Conservation (phyloP, 192 early-diverging fungal genomes). For the Coemansia sp. region DNA sequence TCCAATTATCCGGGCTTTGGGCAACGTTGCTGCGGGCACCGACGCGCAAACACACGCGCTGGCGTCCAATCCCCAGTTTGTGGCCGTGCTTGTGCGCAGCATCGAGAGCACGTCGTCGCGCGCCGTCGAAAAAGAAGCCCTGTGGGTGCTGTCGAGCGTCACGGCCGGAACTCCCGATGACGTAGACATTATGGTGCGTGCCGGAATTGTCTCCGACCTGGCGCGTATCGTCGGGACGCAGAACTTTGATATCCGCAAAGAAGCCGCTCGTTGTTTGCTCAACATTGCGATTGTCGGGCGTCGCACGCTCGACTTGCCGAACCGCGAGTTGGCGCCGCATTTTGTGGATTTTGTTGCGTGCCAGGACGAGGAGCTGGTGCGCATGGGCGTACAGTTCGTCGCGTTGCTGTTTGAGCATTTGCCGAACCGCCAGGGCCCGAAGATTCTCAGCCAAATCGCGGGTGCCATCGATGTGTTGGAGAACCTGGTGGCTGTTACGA, state of each 20-base stretch:
- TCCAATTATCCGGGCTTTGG: conserved; percentile 63
- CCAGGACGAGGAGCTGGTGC: conserved; percentile 62
- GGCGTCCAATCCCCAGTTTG: conserved; percentile 52
- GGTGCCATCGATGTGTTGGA: conserved; percentile 62
- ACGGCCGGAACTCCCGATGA: conserved; percentile 53
- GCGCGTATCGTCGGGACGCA: conserved; percentile 58
- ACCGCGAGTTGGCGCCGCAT: conserved; percentile 19
- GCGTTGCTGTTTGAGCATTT: conserved; percentile 56
- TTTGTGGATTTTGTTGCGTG: conserved; percentile 61
- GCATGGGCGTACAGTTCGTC: conserved; percentile 61
- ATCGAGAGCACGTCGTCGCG: conserved; percentile 32
- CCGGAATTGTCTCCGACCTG: conserved; percentile 55
- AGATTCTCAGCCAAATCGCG: conserved; percentile 24
- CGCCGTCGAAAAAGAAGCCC: conserved; percentile 65
- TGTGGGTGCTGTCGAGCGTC: conserved; percentile 71
- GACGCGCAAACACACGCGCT: conserved; percentile 58
- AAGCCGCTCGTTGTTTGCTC: conserved; percentile 63
- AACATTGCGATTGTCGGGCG: conserved; percentile 56
- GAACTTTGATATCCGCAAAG: conserved; percentile 69
- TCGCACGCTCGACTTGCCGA: conserved; percentile 21
- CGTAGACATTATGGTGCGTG: conserved; percentile 55
- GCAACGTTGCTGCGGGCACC: conserved; percentile 64
- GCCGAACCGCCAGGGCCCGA: conserved; percentile 25
- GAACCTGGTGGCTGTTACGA: conserved; percentile 50
- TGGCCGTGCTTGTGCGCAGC: conserved; percentile 37